Evolutionary conservation across 2,329 filamentous ascomycete genomes (phyloP).

Genomic region (Alternaria ventricosa): DNA sequence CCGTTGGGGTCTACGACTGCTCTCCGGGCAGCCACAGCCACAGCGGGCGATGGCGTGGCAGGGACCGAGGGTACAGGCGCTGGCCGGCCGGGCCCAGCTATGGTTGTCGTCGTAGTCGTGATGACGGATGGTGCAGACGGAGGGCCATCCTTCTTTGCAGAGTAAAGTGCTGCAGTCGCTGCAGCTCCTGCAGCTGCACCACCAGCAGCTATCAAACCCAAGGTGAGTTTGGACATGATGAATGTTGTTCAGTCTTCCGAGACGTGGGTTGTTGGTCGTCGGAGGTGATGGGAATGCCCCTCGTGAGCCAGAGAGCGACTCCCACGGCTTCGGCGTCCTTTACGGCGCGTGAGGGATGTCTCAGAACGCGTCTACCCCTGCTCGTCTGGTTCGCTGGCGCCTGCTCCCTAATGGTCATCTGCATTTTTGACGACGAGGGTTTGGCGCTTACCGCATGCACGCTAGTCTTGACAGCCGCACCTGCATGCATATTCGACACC

Average conservation of each 20-base stretch:
- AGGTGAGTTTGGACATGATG: constrained; percentile 59
- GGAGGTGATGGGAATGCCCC: constrained; percentile 7
- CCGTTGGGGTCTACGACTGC: constrained; percentile 57
- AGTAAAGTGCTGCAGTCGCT: constrained; percentile 56
- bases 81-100: constrained; percentile 34
- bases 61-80: constrained; percentile 32
- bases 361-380: constrained; percentile 44
- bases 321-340: constrained; percentile 33
- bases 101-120: constrained; percentile 47
- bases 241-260: not conserved
- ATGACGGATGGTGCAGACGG: constrained; percentile 35
- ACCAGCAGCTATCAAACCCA: constrained; percentile 57
- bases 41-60: constrained; percentile 33
- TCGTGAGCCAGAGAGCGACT: constrained; percentile 19
- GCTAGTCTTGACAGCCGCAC: constrained; percentile 19
- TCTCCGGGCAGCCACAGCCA: constrained; percentile 26
- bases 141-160: constrained; percentile 40
- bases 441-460: constrained; percentile 20
- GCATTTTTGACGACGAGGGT: constrained; percentile 27
- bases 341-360: constrained; percentile 45
- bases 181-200: constrained; percentile 58
- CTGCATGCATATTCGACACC: constrained; percentile 5
- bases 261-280: not conserved
- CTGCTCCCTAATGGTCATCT: constrained; percentile 37
- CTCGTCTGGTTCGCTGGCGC: constrained; percentile 38